Evolutionary conservation across 192 early-diverging fungal genomes (phyloP).

Genomic region (Gryganskiella cystojenkinii): DNA sequence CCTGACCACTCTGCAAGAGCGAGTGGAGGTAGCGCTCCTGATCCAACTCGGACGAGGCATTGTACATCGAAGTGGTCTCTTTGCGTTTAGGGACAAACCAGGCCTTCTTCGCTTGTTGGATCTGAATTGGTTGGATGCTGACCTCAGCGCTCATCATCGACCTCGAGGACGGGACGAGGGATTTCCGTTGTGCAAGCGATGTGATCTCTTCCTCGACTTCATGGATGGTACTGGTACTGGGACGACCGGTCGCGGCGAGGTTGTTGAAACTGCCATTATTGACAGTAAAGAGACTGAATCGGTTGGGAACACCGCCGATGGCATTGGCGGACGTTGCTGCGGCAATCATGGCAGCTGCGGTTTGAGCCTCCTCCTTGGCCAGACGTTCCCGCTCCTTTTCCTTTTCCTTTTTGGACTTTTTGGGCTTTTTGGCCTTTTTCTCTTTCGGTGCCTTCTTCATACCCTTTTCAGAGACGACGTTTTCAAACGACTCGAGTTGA

Average conservation of each 20-base stretch:
- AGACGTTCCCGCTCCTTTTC: too few species aligned
- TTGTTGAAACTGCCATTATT: slow-evolving; percentile 16
- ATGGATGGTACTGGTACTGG: not conserved
- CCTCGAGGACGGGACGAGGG: slow-evolving; percentile 23
- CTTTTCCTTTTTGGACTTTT: slow-evolving; percentile 5
- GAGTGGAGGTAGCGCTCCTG: slow-evolving; percentile 28
- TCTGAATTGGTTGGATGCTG: slow-evolving; percentile 10
- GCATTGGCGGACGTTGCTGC: slow-evolving; percentile 2
- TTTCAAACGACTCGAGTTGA: slow-evolving; percentile 49
- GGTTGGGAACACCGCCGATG: too few species aligned
- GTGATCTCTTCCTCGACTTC: slow-evolving; percentile 5
- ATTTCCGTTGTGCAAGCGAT: not conserved
- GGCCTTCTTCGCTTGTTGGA: slow-evolving; percentile 40
- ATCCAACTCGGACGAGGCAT: slow-evolving; percentile 23
- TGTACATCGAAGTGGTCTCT: slow-evolving; percentile 29
- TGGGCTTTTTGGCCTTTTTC: slow-evolving; percentile 22
- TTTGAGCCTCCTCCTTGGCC: not conserved
- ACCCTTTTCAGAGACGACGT: slow-evolving; percentile 43
- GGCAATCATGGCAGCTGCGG: not conserved
- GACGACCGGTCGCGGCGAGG: slow-evolving; percentile 13
- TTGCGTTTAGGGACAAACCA: slow-evolving; percentile 49
- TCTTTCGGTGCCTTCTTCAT: slow-evolving; percentile 27
- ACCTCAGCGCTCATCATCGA: slow-evolving; percentile 16
- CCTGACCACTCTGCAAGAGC: slow-evolving; percentile 9
- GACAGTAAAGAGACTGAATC: not conserved